Evolutionary conservation across 495 filamentous ascomycete genomes (phyloP).

Genomic region (Daldinia loculata): DNA sequence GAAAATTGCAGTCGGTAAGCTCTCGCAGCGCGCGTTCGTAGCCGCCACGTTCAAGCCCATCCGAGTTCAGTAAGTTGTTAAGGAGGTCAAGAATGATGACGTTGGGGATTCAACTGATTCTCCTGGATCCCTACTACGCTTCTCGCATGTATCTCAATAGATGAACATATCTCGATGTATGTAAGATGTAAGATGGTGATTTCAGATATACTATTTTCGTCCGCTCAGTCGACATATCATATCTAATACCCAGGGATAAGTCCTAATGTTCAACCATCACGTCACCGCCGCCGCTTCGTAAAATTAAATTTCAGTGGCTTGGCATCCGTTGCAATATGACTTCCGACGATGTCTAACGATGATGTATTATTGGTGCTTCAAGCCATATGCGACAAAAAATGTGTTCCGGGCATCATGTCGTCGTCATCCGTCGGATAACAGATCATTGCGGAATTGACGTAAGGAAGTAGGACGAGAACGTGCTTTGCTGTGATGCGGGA

Average conservation of each 20-base stretch:
- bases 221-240: constrained; percentile 28
- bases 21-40: constrained; percentile 13
- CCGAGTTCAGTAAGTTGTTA: constrained; percentile 9
- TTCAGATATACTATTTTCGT: constrained; percentile 27
- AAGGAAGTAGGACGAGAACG: constrained; percentile 27
- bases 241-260: neutral
- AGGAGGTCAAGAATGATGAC: constrained; percentile 29
- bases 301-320: neutral
- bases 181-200: constrained; percentile 18
- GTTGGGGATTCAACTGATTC: constrained; percentile 21
- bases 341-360: neutral
- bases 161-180: neutral
- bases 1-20: constrained; percentile 34
- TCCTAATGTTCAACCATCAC: neutral
- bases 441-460: constrained; percentile 25
- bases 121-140: neutral
- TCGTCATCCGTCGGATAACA: constrained; percentile 20
- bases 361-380: neutral
- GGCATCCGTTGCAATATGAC: constrained; percentile 8
- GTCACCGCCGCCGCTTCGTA: neutral
- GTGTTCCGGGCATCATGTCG: constrained; percentile 15
- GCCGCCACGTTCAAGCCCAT: constrained; percentile 34
- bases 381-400: constrained; percentile 8
- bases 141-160: neutral
- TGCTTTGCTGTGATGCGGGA: constrained; percentile 31